These are phyloP conservation scores for Neoboletus brunneissimus DNA, from an alignment of 768 basidiomycete species.

Conservation along the genomic window DNA sequence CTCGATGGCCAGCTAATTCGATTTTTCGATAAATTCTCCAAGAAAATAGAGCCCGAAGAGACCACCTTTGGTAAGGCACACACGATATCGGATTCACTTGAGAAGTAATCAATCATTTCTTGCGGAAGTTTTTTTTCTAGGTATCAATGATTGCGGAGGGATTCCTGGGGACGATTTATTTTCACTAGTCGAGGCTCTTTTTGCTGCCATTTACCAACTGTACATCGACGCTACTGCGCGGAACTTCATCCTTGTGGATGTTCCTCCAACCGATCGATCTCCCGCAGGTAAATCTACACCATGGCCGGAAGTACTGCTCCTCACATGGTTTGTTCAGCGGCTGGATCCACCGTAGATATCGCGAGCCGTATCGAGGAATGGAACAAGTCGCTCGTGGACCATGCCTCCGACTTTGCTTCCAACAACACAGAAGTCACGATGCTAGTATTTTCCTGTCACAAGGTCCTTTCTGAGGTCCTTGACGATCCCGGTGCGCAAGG, in stretches of 20 bases:
- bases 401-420: slow-evolving; percentile 1
- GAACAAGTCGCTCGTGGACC: not conserved
- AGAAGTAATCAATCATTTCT: not conserved
- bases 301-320: not conserved
- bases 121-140: slow-evolving; percentile 6
- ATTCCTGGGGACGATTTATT: not conserved
- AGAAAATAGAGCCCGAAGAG: not conserved
- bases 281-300: not conserved
- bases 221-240: not conserved
- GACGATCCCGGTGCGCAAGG: slow-evolving; percentile 5
- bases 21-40: slow-evolving; percentile 1
- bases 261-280: slow-evolving; percentile 14
- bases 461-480: slow-evolving; percentile 10
- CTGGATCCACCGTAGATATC: not conserved
- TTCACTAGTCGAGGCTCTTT: not conserved
- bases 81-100: not conserved
- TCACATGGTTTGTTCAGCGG: not conserved
- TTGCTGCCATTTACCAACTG: slow-evolving; percentile 2
- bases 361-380: slow-evolving; percentile 4
- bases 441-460: slow-evolving; percentile 7
- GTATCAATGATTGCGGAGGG: slow-evolving; percentile 13
- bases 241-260: slow-evolving; percentile 14
- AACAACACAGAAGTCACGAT: not conserved
- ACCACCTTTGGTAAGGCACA: slow-evolving; percentile 1
- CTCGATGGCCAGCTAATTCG: slow-evolving; percentile 2